Percentiles rank a stretch among this genome's conserved stretches.
Conservation (phyloP, 2,329 filamentous ascomycete species). For the Ophiostoma piceae region DNA sequence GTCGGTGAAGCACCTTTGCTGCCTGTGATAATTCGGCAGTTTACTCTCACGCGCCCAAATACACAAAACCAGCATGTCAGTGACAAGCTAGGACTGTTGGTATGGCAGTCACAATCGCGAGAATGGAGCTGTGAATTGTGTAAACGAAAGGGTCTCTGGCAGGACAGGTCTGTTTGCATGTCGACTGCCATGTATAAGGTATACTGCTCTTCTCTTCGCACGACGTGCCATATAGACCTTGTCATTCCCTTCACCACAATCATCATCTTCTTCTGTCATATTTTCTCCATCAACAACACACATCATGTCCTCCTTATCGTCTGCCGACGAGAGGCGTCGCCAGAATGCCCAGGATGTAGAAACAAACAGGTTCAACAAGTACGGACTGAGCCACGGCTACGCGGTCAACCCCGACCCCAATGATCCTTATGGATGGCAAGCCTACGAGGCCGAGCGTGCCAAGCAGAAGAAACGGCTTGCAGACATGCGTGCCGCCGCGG, state of each 20-base stretch:
- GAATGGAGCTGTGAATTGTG: not conserved
- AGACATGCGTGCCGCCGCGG: not conserved
- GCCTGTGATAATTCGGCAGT: not conserved
- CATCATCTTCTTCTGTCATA: not conserved
- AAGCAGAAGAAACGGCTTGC: conserved; percentile 11
- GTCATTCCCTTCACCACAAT: not conserved
- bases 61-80: not conserved
- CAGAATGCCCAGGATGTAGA: conserved; percentile 16
- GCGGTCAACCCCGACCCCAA: conserved; percentile 15
- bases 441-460: conserved; percentile 18
- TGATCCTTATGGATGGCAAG: conserved; percentile 21
- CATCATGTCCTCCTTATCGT: not conserved
- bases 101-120: not conserved
- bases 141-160: not conserved
- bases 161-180: not conserved
- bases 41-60: not conserved
- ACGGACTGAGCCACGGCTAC: conserved; percentile 20
- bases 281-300: not conserved
- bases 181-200: not conserved
- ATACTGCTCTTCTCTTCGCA: not conserved
- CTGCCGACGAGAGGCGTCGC: not conserved
- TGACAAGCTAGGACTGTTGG: not conserved
- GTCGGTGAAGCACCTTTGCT: not conserved
- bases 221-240: not conserved
- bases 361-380: conserved; percentile 20